Percentiles rank a stretch among this genome's conserved stretches.
phyloP scores from a whole-genome alignment of 2,329 filamentous ascomycete species.

The Dryadomyces sulphureus region DNA sequence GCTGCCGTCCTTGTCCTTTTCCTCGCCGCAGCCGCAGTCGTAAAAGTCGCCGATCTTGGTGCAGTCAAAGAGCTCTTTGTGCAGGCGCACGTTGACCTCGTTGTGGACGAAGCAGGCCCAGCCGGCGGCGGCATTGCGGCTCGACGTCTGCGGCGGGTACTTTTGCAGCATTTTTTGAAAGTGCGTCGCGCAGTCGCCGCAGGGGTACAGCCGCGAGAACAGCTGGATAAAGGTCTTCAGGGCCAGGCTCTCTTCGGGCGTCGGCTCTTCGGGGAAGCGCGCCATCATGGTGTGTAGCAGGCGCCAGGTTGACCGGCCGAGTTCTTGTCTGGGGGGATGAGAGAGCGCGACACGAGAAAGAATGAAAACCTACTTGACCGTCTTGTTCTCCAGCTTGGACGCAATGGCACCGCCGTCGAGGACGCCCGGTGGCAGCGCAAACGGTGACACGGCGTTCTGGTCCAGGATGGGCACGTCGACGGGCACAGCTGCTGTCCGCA shows the following conservation, averaged over 20 bases:
- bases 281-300: conserved; percentile 58
- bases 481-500: neutral
- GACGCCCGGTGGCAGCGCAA: conserved; percentile 32
- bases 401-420: conserved; percentile 59
- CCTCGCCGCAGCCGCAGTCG: conserved; percentile 58
- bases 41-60: conserved; percentile 55
- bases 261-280: conserved; percentile 51
- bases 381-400: conserved; percentile 70
- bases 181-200: conserved; percentile 54
- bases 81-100: conserved; percentile 47
- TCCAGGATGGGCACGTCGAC: neutral
- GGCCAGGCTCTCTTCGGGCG: conserved; percentile 44
- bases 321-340: conserved; percentile 23
- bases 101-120: conserved; percentile 59
- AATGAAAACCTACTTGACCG: conserved; percentile 43
- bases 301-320: conserved; percentile 55
- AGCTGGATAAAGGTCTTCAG: conserved; percentile 51
- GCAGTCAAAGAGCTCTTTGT: conserved; percentile 50
- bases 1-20: conserved; percentile 32
- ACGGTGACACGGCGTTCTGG: neutral
- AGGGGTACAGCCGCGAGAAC: conserved; percentile 55
- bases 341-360: neutral
- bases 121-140: conserved; percentile 46
- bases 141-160: conserved; percentile 50
- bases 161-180: conserved; percentile 47